A percentile compares a stretch with the other conserved stretches of the same genome.
Conservation (phyloP, 352 stramenopile genomes). For the Globisporangium emineosum region DNA sequence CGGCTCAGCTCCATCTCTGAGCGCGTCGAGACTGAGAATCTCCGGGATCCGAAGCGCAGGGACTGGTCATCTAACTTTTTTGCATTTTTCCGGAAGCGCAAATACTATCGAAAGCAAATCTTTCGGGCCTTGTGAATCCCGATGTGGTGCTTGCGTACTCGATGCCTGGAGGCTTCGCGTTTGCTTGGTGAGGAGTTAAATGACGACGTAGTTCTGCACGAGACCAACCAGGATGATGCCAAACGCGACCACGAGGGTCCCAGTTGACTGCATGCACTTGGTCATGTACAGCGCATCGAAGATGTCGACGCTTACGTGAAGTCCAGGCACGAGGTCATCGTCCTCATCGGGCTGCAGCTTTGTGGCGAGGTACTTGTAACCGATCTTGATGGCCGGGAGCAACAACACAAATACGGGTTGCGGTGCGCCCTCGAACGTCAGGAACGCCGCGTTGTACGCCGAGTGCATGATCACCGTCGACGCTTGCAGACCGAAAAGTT, state of each 20-base stretch:
- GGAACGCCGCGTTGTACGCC: conserved; percentile 5
- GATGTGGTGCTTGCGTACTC: too few relatives aligned
- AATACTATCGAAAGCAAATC: not conserved
- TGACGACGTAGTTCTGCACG: not conserved
- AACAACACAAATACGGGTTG: conserved; percentile 10
- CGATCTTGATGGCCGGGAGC: conserved; percentile 1
- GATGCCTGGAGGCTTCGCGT: not conserved
- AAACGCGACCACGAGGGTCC: not conserved
- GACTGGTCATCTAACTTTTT: not conserved
- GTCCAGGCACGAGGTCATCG: not conserved
- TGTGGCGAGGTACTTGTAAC: not conserved
- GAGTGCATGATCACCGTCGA: not conserved
- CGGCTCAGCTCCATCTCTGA: too few relatives aligned
- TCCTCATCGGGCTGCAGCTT: not conserved
- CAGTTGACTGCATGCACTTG: not conserved
- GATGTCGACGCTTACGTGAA: not conserved
- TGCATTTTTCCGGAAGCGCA: not conserved
- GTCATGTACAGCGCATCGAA: not conserved
- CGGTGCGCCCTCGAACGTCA: not conserved
- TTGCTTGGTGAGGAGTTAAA: not conserved
- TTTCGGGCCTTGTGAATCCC: not conserved
- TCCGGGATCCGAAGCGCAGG: not conserved
- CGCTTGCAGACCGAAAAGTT: not conserved
- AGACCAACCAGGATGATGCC: not conserved
- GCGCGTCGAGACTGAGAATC: too few relatives aligned